phyloP scores from a whole-genome alignment of 495 filamentous ascomycete genomes.

The Neurospora hispaniola region DNA sequence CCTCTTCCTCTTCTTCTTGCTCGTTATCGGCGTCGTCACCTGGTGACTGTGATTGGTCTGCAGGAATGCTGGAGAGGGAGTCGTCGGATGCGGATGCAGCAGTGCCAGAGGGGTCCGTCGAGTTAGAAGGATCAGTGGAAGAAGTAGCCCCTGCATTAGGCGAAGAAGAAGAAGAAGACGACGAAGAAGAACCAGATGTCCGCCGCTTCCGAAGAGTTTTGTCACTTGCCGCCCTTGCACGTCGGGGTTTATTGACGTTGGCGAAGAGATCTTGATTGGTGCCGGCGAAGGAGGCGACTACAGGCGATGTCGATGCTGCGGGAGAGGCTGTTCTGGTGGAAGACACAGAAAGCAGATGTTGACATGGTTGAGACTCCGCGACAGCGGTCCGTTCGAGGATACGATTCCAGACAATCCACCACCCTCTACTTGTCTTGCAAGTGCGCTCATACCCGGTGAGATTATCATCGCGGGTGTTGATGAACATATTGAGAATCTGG shows the following conservation, averaged over 20 bases:
- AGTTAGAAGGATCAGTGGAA: not conserved
- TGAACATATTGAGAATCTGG: slow-evolving; percentile 68
- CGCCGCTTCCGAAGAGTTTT: not conserved
- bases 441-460: slow-evolving; percentile 67
- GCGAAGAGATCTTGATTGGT: not conserved
- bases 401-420: slow-evolving; percentile 95
- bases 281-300: not conserved
- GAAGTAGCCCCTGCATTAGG: not conserved
- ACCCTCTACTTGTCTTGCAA: slow-evolving; percentile 80
- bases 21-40: not conserved
- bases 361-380: not conserved
- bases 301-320: not conserved
- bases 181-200: not conserved
- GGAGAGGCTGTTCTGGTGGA: not conserved
- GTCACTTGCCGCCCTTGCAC: not conserved
- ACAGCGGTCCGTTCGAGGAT: slow-evolving; percentile 37
- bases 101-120: not conserved
- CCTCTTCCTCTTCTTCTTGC: not conserved
- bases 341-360: not conserved
- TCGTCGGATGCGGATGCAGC: not conserved
- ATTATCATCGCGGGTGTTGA: slow-evolving; percentile 43
- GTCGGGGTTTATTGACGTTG: not conserved
- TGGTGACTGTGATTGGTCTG: not conserved
- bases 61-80: not conserved
- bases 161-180: not conserved